Percentiles rank a stretch among this genome's conserved stretches.
These are phyloP conservation scores for Metschnikowia reukaufii DNA, from an alignment of 805 yeast species.

Conservation along the genomic window DNA sequence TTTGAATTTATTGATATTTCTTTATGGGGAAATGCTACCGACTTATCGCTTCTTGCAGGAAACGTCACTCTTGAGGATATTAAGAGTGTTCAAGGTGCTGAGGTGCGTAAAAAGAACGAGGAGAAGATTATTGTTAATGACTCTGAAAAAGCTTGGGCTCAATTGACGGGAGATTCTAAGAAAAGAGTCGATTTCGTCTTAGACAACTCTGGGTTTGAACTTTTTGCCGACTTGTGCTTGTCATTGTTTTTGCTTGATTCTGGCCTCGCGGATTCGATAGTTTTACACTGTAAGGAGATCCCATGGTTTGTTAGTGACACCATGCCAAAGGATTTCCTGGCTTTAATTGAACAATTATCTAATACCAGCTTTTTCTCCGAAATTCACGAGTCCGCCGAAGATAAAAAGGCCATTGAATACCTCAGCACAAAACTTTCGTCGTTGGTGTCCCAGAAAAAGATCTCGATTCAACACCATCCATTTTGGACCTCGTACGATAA, in stretches of 20 bases:
- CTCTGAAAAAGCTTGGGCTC: conserved; percentile 63
- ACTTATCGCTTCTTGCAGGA: conserved; percentile 82
- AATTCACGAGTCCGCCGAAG: conserved; percentile 21
- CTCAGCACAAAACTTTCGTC: conserved; percentile 24
- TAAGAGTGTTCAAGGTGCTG: conserved; percentile 87
- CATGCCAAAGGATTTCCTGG: conserved; percentile 73
- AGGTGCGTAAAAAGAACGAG: conserved; percentile 78
- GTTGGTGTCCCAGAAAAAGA: conserved; percentile 23
- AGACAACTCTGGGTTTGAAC: conserved; percentile 94
- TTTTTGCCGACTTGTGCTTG: conserved; percentile 75
- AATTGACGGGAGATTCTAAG: conserved; percentile 31
- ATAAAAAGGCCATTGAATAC: conserved; percentile 22
- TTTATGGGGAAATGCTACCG: conserved; percentile 98
- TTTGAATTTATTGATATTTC: conserved; percentile 85
- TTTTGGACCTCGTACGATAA: conserved; percentile 87
- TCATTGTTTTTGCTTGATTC: conserved; percentile 54
- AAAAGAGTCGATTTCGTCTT: conserved; percentile 76
- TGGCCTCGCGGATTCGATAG: conserved; percentile 60
- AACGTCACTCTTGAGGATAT: conserved; percentile 83
- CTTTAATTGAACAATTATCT: conserved; percentile 55
- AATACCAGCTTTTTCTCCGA: conserved; percentile 53
- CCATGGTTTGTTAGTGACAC: conserved; percentile 99
- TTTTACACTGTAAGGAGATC: conserved; percentile 81
- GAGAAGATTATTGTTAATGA: conserved; percentile 78
- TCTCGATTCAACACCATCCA: conserved; percentile 47